Conservation (phyloP, 192 early-diverging fungal species). For the Podila minutissima region DNA sequence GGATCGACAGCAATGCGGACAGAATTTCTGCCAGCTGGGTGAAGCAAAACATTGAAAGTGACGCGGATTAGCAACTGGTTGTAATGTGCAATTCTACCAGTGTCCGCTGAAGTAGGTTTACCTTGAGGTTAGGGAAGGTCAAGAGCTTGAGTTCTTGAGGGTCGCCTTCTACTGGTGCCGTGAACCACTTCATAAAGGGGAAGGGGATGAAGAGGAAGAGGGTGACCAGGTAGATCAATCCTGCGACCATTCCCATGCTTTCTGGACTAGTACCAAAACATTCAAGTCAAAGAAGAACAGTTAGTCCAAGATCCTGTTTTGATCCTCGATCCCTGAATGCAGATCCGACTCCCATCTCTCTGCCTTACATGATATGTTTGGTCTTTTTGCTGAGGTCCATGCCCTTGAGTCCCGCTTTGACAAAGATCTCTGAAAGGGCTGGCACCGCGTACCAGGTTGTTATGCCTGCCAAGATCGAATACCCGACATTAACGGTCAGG, state of each 20-base stretch:
- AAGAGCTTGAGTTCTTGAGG: constrained; percentile 50
- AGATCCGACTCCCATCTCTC: no score
- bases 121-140: constrained; percentile 80
- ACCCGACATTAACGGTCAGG: constrained; percentile 73
- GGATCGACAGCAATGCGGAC: constrained; percentile 89
- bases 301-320: background rate
- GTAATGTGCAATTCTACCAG: no score
- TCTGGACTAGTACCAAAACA: constrained; percentile 72
- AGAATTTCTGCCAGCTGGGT: constrained; percentile 88
- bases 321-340: no score
- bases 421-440: constrained; percentile 70
- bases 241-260: constrained; percentile 91
- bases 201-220: constrained; percentile 96
- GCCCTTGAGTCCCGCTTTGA: constrained; percentile 81
- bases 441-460: constrained; percentile 80
- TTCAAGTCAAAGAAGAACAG: background rate
- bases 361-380: constrained; percentile 72
- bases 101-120: constrained; percentile 25
- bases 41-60: no score
- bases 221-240: constrained; percentile 85
- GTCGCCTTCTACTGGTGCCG: constrained; percentile 39
- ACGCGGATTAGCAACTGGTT: no score
- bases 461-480: constrained; percentile 76
- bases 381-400: constrained; percentile 82
- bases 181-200: constrained; percentile 90